phyloP scores from a whole-genome alignment of 169 alveolate species.

The Eimeria falciformis region DNA sequence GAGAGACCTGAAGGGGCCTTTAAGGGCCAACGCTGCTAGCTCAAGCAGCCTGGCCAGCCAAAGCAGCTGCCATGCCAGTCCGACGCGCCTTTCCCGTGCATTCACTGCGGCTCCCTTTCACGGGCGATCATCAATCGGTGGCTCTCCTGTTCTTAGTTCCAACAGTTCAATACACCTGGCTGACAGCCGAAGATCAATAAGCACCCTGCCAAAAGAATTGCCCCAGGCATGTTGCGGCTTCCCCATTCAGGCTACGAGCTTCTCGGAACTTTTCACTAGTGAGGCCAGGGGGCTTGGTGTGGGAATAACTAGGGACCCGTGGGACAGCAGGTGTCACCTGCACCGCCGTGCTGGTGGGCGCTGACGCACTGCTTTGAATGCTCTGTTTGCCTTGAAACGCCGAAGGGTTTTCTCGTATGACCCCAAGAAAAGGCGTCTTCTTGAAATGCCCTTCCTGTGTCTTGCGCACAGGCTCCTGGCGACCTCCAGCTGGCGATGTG shows the following conservation, averaged over 20 bases:
- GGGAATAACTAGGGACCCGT: too few species aligned
- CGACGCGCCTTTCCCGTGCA: background rate
- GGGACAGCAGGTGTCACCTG: too few species aligned
- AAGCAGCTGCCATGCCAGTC: background rate
- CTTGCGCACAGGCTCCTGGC: background rate
- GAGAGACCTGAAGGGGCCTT: too few species aligned
- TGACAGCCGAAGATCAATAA: background rate
- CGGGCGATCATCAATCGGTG: background rate
- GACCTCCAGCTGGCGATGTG: background rate
- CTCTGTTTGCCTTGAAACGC: too few species aligned
- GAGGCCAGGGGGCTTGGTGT: background rate
- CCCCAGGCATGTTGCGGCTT: conserved; percentile 7
- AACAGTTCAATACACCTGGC: background rate
- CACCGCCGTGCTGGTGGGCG: too few species aligned
- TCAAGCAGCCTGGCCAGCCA: conserved; percentile 3
- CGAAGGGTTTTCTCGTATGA: too few species aligned
- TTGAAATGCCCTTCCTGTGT: too few species aligned
- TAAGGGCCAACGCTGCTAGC: background rate
- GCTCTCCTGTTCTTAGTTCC: background rate
- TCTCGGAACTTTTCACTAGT: background rate
- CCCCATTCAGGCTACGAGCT: background rate
- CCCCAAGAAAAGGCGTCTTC: too few species aligned
- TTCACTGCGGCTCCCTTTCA: background rate
- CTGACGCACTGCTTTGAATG: too few species aligned
- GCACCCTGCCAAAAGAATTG: background rate